Evolutionary conservation across 805 yeast genomes (phyloP).

Genomic region (Lipomyces oligophaga): DNA sequence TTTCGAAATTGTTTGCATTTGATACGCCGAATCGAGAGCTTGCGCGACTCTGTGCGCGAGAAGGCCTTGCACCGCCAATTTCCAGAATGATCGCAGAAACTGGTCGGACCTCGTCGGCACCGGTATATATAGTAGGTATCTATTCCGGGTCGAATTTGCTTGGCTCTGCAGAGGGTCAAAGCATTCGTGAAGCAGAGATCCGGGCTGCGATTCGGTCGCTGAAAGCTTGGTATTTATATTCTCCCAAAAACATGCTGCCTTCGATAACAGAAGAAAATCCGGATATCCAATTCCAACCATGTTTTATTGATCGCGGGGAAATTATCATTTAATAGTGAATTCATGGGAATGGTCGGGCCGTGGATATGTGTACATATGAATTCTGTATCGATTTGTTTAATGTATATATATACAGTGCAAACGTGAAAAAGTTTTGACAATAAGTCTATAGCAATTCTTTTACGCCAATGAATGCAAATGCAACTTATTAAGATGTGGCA

Average conservation of each 20-base stretch:
- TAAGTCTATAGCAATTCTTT: too few species aligned
- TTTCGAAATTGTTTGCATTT: slow-evolving; percentile 71
- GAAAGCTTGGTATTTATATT: slow-evolving; percentile 90
- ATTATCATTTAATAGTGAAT: slow-evolving; percentile 37
- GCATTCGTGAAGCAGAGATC: slow-evolving; percentile 84
- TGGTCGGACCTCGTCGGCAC: slow-evolving; percentile 79
- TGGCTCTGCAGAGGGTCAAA: slow-evolving; percentile 93
- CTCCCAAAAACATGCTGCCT: slow-evolving; percentile 60
- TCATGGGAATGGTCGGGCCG: too few species aligned
- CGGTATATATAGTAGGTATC: slow-evolving; percentile 87
- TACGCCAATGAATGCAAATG: too few species aligned
- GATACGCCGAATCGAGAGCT: slow-evolving; percentile 83
- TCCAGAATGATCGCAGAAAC: slow-evolving; percentile 87
- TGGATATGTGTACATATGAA: neutral
- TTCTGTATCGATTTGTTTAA: neutral
- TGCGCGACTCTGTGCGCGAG: slow-evolving; percentile 68
- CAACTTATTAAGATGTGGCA: too few species aligned
- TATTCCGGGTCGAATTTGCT: slow-evolving; percentile 77
- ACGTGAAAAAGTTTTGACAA: neutral
- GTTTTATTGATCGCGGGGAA: slow-evolving; percentile 35
- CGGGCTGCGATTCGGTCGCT: slow-evolving; percentile 89
- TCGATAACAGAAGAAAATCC: slow-evolving; percentile 44
- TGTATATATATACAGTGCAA: neutral
- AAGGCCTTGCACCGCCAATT: slow-evolving; percentile 68
- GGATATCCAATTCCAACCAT: slow-evolving; percentile 25